Percentiles rank a stretch among this genome's conserved stretches.
Evolutionary conservation across 176 grass and related monocot genomes (phyloP).

Genomic region (Aechmea fasciata): DNA sequence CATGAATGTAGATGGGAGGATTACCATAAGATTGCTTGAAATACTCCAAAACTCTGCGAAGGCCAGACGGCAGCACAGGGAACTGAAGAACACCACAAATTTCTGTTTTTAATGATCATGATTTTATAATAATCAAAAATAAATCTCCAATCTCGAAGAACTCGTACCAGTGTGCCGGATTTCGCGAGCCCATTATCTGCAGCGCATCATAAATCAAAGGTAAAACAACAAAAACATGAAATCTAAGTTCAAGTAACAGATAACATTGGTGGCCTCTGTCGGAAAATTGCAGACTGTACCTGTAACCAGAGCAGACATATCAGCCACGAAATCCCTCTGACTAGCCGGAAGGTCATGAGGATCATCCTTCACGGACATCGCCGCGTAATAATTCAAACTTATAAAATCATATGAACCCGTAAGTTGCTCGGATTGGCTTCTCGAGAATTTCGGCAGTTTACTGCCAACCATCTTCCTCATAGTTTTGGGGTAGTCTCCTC

Average conservation of each 20-base stretch:
- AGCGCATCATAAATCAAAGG: neutral
- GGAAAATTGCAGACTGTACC: constrained; percentile 8
- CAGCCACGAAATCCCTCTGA: constrained; percentile 20
- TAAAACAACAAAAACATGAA: neutral
- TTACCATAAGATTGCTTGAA: constrained; percentile 35
- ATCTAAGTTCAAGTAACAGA: neutral
- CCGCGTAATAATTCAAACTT: constrained; percentile 49
- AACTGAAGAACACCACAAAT: neutral
- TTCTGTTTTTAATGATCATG: constrained; percentile 9
- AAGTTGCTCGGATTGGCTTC: constrained; percentile 30
- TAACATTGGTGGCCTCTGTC: neutral
- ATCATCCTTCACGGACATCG: constrained; percentile 31
- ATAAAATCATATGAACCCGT: constrained; percentile 44
- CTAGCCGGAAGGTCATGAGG: neutral
- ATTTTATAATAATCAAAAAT: constrained; percentile 1
- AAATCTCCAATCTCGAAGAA: neutral
- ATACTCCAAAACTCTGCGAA: constrained; percentile 33
- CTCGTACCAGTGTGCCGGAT: neutral
- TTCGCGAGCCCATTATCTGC: constrained; percentile 4
- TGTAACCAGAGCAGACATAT: constrained; percentile 12
- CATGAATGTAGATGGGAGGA: constrained; percentile 43
- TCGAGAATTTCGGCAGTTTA: constrained; percentile 35
- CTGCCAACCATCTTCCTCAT: constrained; percentile 40
- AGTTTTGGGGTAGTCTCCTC: constrained; percentile 39
- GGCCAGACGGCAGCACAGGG: constrained; percentile 28